Percentiles rank a stretch among this genome's conserved stretches.
Conservation (phyloP, 1,284 basidiomycete species). For the Fomitiporia mediterranea region DNA sequence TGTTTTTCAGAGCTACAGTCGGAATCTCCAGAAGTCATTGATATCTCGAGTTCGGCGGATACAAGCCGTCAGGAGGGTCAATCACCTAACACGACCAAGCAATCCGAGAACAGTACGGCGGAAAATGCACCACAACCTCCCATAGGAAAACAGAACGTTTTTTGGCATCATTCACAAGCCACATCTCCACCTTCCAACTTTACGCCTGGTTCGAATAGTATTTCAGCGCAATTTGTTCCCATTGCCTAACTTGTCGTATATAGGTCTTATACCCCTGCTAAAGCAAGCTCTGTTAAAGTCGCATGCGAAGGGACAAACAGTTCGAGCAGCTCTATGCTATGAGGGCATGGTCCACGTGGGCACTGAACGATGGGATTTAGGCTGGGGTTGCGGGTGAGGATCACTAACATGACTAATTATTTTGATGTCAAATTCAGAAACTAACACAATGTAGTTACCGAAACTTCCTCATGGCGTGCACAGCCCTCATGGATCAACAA, state of each 20-base stretch:
- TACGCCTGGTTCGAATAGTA: conserved; percentile 63
- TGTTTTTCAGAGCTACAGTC: neutral
- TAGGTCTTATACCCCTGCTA: conserved; percentile 68
- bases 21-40: conserved; percentile 1
- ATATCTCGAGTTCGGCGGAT: neutral
- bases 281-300: conserved; percentile 50
- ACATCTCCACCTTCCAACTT: conserved; percentile 60
- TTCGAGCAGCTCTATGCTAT: conserved; percentile 63
- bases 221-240: too few relatives aligned
- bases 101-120: neutral
- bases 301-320: conserved; percentile 46
- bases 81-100: neutral
- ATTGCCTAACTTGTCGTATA: too few relatives aligned
- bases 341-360: conserved; percentile 57
- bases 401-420: neutral
- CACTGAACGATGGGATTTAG: conserved; percentile 52
- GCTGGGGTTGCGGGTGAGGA: conserved; percentile 70
- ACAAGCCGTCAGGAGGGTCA: neutral
- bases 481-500: conserved; percentile 63
- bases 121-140: neutral
- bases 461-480: conserved; percentile 80
- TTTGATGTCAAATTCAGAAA: conserved; percentile 3
- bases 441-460: conserved; percentile 56
- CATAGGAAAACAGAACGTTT: conserved; percentile 40
- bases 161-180: conserved; percentile 54